Percentiles rank a stretch among this genome's conserved stretches.
Evolutionary conservation across 179 eudicot genomes (phyloP).

Genomic region (Kewa caespitosa): DNA sequence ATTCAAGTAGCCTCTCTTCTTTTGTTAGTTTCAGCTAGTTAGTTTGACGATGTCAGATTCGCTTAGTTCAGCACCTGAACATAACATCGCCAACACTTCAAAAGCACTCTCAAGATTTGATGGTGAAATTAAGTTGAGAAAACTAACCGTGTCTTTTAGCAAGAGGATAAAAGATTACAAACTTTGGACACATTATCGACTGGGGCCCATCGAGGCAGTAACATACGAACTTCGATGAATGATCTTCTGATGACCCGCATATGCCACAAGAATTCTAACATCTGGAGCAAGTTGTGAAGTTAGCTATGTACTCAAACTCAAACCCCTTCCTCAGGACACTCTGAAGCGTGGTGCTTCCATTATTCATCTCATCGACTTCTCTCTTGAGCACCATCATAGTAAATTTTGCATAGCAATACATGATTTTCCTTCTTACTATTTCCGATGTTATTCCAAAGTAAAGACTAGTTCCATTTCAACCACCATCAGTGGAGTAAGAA

Average conservation of each 20-base stretch:
- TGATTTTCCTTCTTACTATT: neutral
- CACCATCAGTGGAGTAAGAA: too few species aligned
- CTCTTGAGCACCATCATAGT: conserved; percentile 4
- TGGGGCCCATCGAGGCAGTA: conserved; percentile 21
- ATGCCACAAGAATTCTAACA: conserved; percentile 13
- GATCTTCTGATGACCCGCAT: conserved; percentile 19
- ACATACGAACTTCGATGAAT: conserved; percentile 37
- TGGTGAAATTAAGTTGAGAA: too few species aligned
- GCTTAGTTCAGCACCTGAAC: too few species aligned
- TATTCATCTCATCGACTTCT: neutral
- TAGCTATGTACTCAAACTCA: conserved; percentile 6
- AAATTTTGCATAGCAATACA: neutral
- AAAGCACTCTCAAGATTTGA: too few species aligned
- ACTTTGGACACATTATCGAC: too few species aligned
- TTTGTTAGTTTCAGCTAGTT: too few species aligned
- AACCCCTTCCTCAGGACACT: conserved; percentile 10
- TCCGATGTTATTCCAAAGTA: neutral
- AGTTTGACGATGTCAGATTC: too few species aligned
- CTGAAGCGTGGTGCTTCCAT: neutral
- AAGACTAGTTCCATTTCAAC: neutral
- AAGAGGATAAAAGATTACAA: too few species aligned
- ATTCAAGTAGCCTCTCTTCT: too few species aligned
- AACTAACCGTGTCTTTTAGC: too few species aligned
- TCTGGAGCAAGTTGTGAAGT: neutral
- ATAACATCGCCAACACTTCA: too few species aligned